Percentiles rank a stretch among this genome's conserved stretches.
Evolutionary conservation across 2,329 filamentous ascomycete species (phyloP).

Genomic region (Amesomyces nigricolor): DNA sequence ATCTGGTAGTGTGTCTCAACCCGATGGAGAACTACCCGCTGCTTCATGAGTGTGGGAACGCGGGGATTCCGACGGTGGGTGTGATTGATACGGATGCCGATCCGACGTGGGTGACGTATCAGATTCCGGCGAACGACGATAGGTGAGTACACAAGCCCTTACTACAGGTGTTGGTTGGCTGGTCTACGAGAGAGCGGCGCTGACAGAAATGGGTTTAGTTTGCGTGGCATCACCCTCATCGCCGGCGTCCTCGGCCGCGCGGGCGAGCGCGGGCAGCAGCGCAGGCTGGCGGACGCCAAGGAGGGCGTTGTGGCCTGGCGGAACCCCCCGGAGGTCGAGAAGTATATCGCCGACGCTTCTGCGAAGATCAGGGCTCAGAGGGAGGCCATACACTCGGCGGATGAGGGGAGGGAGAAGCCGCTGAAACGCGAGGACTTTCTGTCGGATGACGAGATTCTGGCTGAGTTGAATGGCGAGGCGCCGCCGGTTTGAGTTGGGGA

Average conservation of each 20-base stretch:
- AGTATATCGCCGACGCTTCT: slow-evolving; percentile 2
- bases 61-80: slow-evolving; percentile 88
- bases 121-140: slow-evolving; percentile 95
- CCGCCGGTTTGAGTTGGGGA: not conserved
- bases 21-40: slow-evolving; percentile 86
- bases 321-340: slow-evolving; percentile 39
- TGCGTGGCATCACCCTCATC: slow-evolving; percentile 76
- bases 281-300: slow-evolving; percentile 57
- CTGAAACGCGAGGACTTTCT: slow-evolving; percentile 12
- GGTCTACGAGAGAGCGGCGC: not conserved
- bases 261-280: slow-evolving; percentile 67
- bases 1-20: slow-evolving; percentile 89
- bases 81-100: slow-evolving; percentile 91
- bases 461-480: slow-evolving; percentile 1
- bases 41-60: slow-evolving; percentile 83
- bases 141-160: slow-evolving; percentile 47
- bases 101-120: slow-evolving; percentile 91
- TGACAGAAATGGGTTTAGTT: slow-evolving; percentile 43
- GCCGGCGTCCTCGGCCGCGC: slow-evolving; percentile 80
- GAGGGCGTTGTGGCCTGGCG: slow-evolving; percentile 59
- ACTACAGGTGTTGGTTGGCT: not conserved
- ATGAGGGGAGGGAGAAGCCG: slow-evolving; percentile 1
- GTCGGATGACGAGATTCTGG: slow-evolving; percentile 18
- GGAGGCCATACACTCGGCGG: not conserved
- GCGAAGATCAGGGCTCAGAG: not conserved